Evolutionary conservation across 306 rosid species (phyloP).

Genomic region (Prunus mira): DNA sequence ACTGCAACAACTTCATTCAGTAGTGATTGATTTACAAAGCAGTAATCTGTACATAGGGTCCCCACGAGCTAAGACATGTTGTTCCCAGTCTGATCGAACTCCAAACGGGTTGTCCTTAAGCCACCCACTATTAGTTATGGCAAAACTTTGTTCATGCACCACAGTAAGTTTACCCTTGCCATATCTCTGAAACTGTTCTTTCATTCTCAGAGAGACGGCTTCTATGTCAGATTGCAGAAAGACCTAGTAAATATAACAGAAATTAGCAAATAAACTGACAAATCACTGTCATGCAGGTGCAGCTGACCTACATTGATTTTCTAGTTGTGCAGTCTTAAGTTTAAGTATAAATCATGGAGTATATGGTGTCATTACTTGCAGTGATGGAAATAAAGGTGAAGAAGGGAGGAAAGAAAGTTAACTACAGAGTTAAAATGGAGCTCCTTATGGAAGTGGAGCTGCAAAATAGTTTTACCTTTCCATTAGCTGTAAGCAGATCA

Average conservation of each 20-base stretch:
- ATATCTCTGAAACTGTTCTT: constrained; percentile 54
- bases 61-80: constrained; percentile 67
- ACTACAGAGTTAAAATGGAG: neutral
- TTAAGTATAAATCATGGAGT: neutral
- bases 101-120: constrained; percentile 79
- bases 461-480: constrained; percentile 55
- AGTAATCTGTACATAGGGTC: constrained; percentile 70
- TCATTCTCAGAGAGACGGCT: constrained; percentile 72
- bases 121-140: constrained; percentile 46
- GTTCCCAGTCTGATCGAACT: constrained; percentile 86
- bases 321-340: neutral
- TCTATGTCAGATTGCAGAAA: constrained; percentile 86
- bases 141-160: constrained; percentile 35
- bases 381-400: neutral
- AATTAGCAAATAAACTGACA: constrained; percentile 2
- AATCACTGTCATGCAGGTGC: neutral
- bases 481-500: constrained; percentile 57
- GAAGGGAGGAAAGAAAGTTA: neutral
- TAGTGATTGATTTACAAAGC: constrained; percentile 50
- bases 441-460: constrained; percentile 1
- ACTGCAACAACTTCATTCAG: constrained; percentile 22
- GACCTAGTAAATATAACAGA: constrained; percentile 43
- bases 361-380: neutral
- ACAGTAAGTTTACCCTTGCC: constrained; percentile 62
- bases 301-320: neutral